Conservation (phyloP, 257 asterid species). For the Gynochthodes officinalis region DNA sequence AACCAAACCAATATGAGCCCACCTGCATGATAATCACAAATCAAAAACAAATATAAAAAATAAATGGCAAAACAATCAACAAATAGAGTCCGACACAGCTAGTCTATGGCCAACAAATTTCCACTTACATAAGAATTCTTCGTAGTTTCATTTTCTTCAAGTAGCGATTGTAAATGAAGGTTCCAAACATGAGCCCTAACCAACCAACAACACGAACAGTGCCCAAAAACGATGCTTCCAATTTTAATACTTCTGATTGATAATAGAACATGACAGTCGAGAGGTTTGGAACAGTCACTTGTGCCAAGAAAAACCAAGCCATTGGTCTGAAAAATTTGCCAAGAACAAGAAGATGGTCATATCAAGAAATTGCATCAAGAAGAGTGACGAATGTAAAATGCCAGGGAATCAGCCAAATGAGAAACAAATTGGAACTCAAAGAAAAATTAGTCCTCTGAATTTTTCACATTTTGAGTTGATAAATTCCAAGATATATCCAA, state of each 20-base stretch:
- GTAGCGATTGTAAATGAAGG: slow-evolving; percentile 68
- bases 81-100: slow-evolving; percentile 1
- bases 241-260: slow-evolving; percentile 73
- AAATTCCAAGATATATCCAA: slow-evolving; percentile 4
- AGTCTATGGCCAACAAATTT: background rate
- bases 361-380: slow-evolving; percentile 3
- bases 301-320: slow-evolving; percentile 97
- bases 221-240: slow-evolving; percentile 95
- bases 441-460: background rate
- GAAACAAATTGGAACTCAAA: background rate
- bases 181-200: slow-evolving; percentile 92
- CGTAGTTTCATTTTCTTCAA: slow-evolving; percentile 77
- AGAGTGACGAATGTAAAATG: background rate
- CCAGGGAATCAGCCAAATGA: background rate
- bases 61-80: background rate
- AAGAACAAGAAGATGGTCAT: slow-evolving; percentile 25
- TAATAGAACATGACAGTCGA: slow-evolving; percentile 88
- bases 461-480: background rate
- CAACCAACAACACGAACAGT: slow-evolving; percentile 88
- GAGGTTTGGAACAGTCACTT: slow-evolving; percentile 79
- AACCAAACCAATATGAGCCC: slow-evolving; percentile 72
- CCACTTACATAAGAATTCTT: slow-evolving; percentile 73
- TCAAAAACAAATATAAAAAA: background rate
- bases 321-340: slow-evolving; percentile 61
- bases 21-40: slow-evolving; percentile 40